Percentiles rank a stretch among this genome's conserved stretches.
Conservation (phyloP, 352 stramenopile genomes). For the Phytophthora pistaciae region DNA sequence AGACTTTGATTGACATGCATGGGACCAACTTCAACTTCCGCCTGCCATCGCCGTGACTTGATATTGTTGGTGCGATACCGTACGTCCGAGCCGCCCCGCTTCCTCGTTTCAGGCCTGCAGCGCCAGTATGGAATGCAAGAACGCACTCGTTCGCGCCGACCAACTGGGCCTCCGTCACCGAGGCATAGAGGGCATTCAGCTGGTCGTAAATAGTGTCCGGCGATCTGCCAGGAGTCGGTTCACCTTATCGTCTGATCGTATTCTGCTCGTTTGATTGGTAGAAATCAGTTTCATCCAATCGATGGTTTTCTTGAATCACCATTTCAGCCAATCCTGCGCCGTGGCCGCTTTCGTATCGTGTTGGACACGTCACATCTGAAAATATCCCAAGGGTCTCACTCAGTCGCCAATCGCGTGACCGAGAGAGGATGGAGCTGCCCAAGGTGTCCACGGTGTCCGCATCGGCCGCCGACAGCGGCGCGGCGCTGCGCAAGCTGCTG, state of each 20-base stretch:
- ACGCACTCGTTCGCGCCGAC: neutral
- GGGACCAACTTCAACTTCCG: neutral
- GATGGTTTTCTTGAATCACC: no score
- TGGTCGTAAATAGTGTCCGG: constrained; percentile 8
- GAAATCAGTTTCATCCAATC: constrained; percentile 14
- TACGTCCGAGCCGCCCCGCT: neutral
- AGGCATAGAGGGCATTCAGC: constrained; percentile 9
- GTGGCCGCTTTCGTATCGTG: neutral
- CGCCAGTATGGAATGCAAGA: neutral
- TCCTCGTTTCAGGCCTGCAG: neutral
- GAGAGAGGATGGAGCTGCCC: constrained; percentile 26
- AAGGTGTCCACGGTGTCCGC: constrained; percentile 13
- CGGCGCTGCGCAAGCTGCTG: constrained; percentile 23
- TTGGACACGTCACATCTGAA: constrained; percentile 8
- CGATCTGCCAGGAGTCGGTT: constrained; percentile 9
- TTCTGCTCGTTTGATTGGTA: neutral
- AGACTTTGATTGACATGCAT: neutral
- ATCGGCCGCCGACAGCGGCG: neutral
- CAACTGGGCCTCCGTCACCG: neutral
- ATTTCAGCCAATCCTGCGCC: neutral
- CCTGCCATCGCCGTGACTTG: neutral
- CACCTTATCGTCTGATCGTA: constrained; percentile 8
- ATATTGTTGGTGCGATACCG: neutral
- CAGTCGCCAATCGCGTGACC: neutral
- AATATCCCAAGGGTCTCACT: neutral